Evolutionary conservation across 2,329 filamentous ascomycete genomes (phyloP), one percentile per base, ranked within the genome.

Genomic region (Diaporthe aspalathi): DNA sequence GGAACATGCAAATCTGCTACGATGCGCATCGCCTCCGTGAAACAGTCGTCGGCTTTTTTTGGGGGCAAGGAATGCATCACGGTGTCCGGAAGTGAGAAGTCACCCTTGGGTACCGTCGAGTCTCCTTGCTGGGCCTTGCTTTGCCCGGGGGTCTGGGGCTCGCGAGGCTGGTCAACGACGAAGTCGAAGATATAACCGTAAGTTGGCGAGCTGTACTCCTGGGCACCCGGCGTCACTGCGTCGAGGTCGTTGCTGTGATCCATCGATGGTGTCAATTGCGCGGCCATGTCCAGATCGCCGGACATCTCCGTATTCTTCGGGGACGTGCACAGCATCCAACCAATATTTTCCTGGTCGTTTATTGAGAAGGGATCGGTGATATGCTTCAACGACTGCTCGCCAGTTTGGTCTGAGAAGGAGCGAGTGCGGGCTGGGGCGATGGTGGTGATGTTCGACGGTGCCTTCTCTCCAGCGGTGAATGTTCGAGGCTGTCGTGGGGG

Each of bases 141-240:
- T n/a, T 54, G 27, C 27, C 27, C 52, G 29, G 52, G n/a, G 8
- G 29, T 17, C 27, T 35, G 52, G 16, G 52, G 27, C 29, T 54
- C 52, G 29, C 52, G 52, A 16, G 27, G 20, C 29, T 54, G 52
- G 17, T 54, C 52, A 29, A 54, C 7, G 52, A 54, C n/a, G 24
- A 32, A 54, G n/a, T 54, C 29, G 29, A 54, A 54, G 52, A 32
- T 54, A 29, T 54, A 54, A 35, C 35, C 52, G 27, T 54, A 54
- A n/a, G 52, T 54, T 29, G 52, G 52, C 27, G 52, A 54, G 16
- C 35, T 54, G 52, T 54, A 54, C 27, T 54, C 52, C 52, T 54
- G 52, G 35, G 52, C 27, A 32, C 27, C 52, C 6, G 27, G 16
- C 20, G 27, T 20, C 16, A 54, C 52, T 54, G 35, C 27, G 27